These are phyloP conservation scores for Trypethelium eluteriae DNA, from an alignment of 495 filamentous ascomycete species.

Conservation along the genomic window DNA sequence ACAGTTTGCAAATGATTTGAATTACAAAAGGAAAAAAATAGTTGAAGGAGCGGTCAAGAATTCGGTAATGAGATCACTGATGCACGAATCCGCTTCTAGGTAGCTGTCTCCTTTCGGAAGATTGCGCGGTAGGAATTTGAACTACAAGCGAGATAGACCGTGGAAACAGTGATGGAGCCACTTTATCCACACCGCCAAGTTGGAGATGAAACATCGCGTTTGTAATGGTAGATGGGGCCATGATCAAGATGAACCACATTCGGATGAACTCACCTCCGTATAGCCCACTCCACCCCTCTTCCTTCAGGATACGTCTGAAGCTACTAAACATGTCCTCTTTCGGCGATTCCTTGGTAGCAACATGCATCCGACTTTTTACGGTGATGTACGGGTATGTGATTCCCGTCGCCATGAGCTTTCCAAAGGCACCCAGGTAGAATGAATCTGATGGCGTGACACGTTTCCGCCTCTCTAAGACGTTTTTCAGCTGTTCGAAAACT, in stretches of 20 bases:
- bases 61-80: no score
- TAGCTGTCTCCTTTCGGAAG: no score
- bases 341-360: constrained; percentile 59
- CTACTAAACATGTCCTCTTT: constrained; percentile 62
- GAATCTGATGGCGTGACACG: constrained; percentile 74
- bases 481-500: constrained; percentile 95
- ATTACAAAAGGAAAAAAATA: background rate
- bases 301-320: constrained; percentile 67
- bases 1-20: background rate
- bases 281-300: constrained; percentile 81
- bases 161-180: no score
- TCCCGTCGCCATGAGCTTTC: constrained; percentile 85
- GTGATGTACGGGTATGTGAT: constrained; percentile 99
- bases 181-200: no score
- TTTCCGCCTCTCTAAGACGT: constrained; percentile 56
- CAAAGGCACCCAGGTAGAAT: constrained; percentile 84
- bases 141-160: no score
- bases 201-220: no score
- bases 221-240: no score
- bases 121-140: no score
- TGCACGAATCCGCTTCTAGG: no score
- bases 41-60: background rate
- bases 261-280: constrained; percentile 67
- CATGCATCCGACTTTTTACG: constrained; percentile 93
- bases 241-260: no score